These are phyloP conservation scores for Heliamphora pulchella DNA, from an alignment of 179 eudicot species.

Conservation along the genomic window DNA sequence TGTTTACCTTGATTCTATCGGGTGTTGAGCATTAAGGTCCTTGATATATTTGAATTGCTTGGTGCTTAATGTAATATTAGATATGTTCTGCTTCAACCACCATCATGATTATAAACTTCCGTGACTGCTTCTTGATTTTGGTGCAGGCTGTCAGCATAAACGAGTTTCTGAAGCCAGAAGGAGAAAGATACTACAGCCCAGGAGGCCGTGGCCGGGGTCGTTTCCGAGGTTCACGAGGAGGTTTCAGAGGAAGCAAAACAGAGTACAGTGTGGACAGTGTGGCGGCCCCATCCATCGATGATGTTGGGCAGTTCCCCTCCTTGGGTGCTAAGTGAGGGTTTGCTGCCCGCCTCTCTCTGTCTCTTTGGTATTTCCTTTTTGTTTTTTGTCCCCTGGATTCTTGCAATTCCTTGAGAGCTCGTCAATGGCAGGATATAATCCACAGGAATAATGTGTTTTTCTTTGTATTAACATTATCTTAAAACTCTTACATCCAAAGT, in stretches of 20 bases:
- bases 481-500: background rate
- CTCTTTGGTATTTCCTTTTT: background rate
- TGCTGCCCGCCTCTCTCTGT: background rate
- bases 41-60: background rate
- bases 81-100: background rate
- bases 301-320: conserved; percentile 67
- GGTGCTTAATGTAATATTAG: background rate
- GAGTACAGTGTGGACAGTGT: conserved; percentile 21
- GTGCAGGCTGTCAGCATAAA: conserved; percentile 71
- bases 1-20: background rate
- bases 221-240: conserved; percentile 46
- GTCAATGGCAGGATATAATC: background rate
- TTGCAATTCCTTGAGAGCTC: background rate
- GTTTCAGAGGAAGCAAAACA: conserved; percentile 32
- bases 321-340: conserved; percentile 52
- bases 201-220: conserved; percentile 57
- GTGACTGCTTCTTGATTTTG: background rate
- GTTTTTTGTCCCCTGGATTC: background rate
- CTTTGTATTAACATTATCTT: conserved; percentile 10
- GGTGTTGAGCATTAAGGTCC: background rate
- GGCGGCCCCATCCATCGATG: conserved; percentile 56
- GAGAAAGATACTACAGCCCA: conserved; percentile 42
- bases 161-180: conserved; percentile 85
- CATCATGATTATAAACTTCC: background rate
- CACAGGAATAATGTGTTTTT: conserved; percentile 5